These are phyloP conservation scores for Nitzschia inconspicua DNA, from an alignment of 108 stramenopile species.

Conservation along the genomic window DNA sequence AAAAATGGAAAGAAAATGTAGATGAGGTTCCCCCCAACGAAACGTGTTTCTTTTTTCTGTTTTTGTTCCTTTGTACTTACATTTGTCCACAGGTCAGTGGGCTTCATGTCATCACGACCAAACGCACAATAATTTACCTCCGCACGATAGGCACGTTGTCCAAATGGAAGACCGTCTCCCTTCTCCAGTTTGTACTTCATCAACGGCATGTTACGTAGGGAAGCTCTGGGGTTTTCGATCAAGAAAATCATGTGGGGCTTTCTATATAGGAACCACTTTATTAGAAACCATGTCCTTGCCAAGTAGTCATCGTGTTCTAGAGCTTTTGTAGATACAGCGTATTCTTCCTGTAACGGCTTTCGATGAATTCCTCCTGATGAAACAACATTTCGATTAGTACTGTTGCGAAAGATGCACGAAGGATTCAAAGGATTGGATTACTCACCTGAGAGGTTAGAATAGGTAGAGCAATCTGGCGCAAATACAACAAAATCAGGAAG, in stretches of 20 bases:
- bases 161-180: background rate
- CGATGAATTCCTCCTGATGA: constrained; percentile 36
- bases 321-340: constrained; percentile 8
- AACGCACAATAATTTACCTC: constrained; percentile 31
- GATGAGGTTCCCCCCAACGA: no score
- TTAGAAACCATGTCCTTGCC: constrained; percentile 13
- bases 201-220: constrained; percentile 18
- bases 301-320: constrained; percentile 16
- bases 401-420: background rate
- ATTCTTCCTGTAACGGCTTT: background rate
- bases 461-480: constrained; percentile 37
- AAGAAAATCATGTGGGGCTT: constrained; percentile 28
- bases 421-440: background rate
- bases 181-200: constrained; percentile 7
- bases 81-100: constrained; percentile 34
- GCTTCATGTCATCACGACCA: constrained; percentile 29
- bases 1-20: background rate
- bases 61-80: background rate
- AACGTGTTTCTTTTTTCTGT: no score
- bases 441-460: constrained; percentile 6
- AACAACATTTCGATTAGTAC: no score
- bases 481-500: constrained; percentile 45
- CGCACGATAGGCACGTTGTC: background rate
- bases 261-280: constrained; percentile 11
- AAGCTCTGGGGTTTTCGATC: constrained; percentile 24